A percentile compares a stretch with the other conserved stretches of the same genome.
phyloP scores from a whole-genome alignment of 225 moss, liverwort and hornwort species.

The Bryoerythrophyllum caledonicum region DNA sequence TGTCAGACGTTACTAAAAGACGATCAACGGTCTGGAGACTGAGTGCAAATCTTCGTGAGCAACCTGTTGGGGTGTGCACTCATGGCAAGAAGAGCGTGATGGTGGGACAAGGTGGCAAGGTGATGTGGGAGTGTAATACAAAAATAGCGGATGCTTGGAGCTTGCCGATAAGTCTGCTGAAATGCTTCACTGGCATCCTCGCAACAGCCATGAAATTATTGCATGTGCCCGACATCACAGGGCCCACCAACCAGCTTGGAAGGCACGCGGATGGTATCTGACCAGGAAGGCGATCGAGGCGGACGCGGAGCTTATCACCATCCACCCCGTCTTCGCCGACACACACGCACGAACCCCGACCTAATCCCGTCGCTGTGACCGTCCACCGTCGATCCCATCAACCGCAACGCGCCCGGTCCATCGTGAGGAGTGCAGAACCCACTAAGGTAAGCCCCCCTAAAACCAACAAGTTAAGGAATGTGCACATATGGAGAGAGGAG shows the following conservation, averaged over 20 bases:
- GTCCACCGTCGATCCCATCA: neutral
- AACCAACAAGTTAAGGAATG: no score
- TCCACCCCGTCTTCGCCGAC: neutral
- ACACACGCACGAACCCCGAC: neutral
- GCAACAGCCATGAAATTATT: slow-evolving; percentile 8
- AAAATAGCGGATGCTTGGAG: slow-evolving; percentile 8
- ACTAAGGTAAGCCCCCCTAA: no score
- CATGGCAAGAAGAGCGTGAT: neutral
- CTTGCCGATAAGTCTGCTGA: slow-evolving; percentile 16
- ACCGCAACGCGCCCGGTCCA: neutral
- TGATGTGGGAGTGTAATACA: neutral
- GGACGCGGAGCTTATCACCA: slow-evolving; percentile 8
- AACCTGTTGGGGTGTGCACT: neutral
- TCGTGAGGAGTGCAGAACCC: neutral
- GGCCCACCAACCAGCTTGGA: neutral
- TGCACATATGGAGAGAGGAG: no score
- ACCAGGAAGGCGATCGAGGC: neutral
- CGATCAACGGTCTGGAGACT: neutral
- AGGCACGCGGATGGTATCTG: neutral
- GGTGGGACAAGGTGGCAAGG: no score
- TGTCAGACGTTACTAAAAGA: neutral
- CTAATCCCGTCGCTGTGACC: neutral
- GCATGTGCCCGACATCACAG: neutral
- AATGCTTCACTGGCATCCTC: neutral
- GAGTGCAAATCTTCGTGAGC: neutral